A percentile compares a stretch with the other conserved stretches of the same genome.
These are phyloP conservation scores for Mycena leptocephala DNA, from an alignment of 768 basidiomycete species.

Conservation along the genomic window DNA sequence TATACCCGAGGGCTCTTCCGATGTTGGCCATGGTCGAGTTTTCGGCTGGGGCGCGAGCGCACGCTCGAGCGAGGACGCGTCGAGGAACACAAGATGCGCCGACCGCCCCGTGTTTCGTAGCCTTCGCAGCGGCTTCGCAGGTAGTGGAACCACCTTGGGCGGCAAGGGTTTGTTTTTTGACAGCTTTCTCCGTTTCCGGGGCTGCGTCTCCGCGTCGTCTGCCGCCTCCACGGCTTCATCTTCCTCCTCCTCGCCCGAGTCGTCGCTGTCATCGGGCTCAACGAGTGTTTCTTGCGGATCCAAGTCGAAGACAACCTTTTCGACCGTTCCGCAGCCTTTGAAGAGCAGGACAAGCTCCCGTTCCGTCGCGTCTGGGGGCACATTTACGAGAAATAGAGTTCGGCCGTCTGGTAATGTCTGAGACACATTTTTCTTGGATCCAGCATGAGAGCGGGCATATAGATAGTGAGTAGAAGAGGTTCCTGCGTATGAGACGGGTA, in stretches of 20 bases:
- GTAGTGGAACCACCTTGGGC: constrained; percentile 77
- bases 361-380: constrained; percentile 91
- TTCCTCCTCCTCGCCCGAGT: constrained; percentile 58
- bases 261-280: constrained; percentile 60
- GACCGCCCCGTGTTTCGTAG: constrained; percentile 76
- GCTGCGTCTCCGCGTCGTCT: constrained; percentile 43
- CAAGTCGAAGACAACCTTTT: constrained; percentile 78
- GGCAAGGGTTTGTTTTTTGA: constrained; percentile 47
- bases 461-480: constrained; percentile 73
- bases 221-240: constrained; percentile 49
- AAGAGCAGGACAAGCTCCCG: constrained; percentile 87
- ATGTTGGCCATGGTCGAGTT: constrained; percentile 75
- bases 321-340: constrained; percentile 83
- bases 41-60: constrained; percentile 72
- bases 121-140: constrained; percentile 65
- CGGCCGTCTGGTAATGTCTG: constrained; percentile 69
- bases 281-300: constrained; percentile 59
- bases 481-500: constrained; percentile 26
- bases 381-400: constrained; percentile 91
- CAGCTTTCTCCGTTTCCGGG: constrained; percentile 60
- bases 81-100: constrained; percentile 83
- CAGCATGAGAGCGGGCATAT: constrained; percentile 81
- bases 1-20: constrained; percentile 78
- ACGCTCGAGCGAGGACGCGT: constrained; percentile 78
- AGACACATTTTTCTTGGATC: constrained; percentile 58